Evolutionary conservation across 75 land plant genomes (phyloP), one percentile per base, ranked within the genome.

Genomic region (Adiantum capillusveneris): DNA sequence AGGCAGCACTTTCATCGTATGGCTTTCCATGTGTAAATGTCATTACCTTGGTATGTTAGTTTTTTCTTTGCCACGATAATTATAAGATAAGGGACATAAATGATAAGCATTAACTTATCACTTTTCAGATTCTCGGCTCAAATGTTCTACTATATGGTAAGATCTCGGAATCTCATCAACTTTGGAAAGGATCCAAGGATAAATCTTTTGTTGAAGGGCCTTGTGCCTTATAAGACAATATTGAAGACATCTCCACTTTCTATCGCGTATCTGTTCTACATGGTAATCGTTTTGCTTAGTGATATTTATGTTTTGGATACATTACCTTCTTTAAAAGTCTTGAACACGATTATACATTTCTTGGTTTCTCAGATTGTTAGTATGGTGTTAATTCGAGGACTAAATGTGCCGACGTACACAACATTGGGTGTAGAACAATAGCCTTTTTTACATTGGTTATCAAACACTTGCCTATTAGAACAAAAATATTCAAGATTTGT

Each of bases 391-490:
- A 78, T 94, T 37, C 86, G 98, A 29, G 96, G 98, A 71, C 96
- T 94, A 27, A 94, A 78, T 74, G 98, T 94, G 68, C 98, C 98
- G 25, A 94, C 90, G 98, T 94, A 90, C 67, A 94, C 98, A 7
- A 86, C 98, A 21, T 77, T 94, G 26, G n/a, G n/a, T 78, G 98
- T 62, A 69, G 96, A 46, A 94, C 96, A 30, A 94, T 96, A 7
- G 98, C 90, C 14, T 72, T 89, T 13, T 94, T 94, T 43, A 94
- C 96, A 58, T 90, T 94, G 98, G 28, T 88, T 25, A 72, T 94
- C 65, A 96, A 94, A 63, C 89, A 71, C 69, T 41, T 84, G 29
- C 74, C n/a, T 94, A 44, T 58, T 75, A 25, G 76, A 81, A n/a
- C 94, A 94, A 59, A 81, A 60, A 46, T 89, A 94, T 62, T 75